Evolutionary conservation across 805 yeast species (phyloP).

Genomic region (Nematodospora valgi): DNA sequence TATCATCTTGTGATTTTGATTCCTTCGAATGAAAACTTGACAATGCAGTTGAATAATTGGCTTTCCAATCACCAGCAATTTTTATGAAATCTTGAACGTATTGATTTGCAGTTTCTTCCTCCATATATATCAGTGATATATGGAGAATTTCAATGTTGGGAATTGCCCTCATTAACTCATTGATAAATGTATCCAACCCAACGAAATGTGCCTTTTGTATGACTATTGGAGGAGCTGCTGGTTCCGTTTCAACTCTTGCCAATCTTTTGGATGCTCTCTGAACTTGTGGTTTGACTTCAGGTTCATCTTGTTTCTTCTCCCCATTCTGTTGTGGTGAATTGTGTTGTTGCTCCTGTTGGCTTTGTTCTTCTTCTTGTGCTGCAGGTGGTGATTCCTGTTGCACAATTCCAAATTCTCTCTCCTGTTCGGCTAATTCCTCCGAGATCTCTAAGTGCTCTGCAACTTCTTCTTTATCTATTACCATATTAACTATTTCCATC

Average conservation of each 20-base stretch:
- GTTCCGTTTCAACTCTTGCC: slow-evolving; percentile 19
- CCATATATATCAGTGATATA: slow-evolving; percentile 14
- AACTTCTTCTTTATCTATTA: slow-evolving; percentile 16
- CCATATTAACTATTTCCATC: slow-evolving; percentile 42
- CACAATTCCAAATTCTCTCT: not conserved
- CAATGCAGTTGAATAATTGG: not conserved
- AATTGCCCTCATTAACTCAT: slow-evolving; percentile 15
- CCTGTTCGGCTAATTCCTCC: not conserved
- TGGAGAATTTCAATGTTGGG: slow-evolving; percentile 4
- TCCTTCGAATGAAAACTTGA: not conserved
- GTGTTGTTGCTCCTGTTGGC: slow-evolving; percentile 16
- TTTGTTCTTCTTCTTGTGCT: not conserved
- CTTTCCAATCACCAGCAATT: slow-evolving; percentile 26
- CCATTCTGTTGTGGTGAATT: slow-evolving; percentile 6
- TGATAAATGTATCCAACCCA: slow-evolving; percentile 25
- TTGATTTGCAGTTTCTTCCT: slow-evolving; percentile 7
- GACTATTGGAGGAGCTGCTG: slow-evolving; percentile 19
- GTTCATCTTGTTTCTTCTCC: slow-evolving; percentile 8
- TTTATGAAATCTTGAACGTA: slow-evolving; percentile 22
- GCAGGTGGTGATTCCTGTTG: slow-evolving; percentile 1
- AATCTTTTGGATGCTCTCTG: slow-evolving; percentile 32
- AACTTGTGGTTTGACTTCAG: slow-evolving; percentile 28
- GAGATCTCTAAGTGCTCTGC: slow-evolving; percentile 11
- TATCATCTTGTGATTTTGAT: slow-evolving; percentile 23
- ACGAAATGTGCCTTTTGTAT: slow-evolving; percentile 21